Percentiles rank a stretch among this genome's conserved stretches.
phyloP scores from a whole-genome alignment of 2,329 filamentous ascomycete genomes.

The Apiospora malaysiana region DNA sequence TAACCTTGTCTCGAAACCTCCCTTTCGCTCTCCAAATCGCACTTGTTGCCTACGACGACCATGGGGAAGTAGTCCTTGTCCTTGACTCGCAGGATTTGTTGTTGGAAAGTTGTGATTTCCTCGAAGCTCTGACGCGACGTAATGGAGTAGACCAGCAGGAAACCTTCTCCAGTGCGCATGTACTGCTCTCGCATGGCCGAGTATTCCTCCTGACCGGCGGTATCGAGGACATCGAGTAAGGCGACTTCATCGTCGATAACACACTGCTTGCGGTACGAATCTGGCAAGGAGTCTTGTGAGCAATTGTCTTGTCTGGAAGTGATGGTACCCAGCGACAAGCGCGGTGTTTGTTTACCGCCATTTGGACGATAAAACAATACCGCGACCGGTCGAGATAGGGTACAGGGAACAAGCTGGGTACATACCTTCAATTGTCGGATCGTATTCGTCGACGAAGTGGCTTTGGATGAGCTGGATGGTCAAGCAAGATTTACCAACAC shows the following conservation, averaged over 20 bases:
- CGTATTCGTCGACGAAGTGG: constrained; percentile 99
- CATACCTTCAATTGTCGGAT: constrained; percentile 97
- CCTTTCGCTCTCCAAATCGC: constrained; percentile 92
- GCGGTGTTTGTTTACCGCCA: background rate
- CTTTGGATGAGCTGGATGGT: constrained; percentile 96
- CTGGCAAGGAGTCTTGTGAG: constrained; percentile 51
- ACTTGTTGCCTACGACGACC: constrained; percentile 99
- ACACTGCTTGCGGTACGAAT: constrained; percentile 99
- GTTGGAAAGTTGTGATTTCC: constrained; percentile 97
- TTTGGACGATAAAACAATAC: background rate
- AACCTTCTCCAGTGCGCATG: constrained; percentile 98
- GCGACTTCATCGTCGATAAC: constrained; percentile 98
- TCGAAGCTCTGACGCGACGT: constrained; percentile 97
- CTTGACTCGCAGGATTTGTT: constrained; percentile 98
- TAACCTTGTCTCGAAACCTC: constrained; percentile 82
- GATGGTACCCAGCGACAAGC: background rate
- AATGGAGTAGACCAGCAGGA: constrained; percentile 97
- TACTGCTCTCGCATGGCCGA: constrained; percentile 99
- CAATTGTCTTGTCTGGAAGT: background rate
- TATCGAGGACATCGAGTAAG: constrained; percentile 96
- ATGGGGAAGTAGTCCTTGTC: constrained; percentile 99
- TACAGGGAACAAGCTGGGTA: constrained; percentile 26
- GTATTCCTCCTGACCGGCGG: constrained; percentile 98
- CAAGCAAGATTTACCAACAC: constrained; percentile 98
- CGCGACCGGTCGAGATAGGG: background rate